phyloP scores from a whole-genome alignment of 371 early-diverging fungal genomes.

The Haplosporangium sp. region DNA sequence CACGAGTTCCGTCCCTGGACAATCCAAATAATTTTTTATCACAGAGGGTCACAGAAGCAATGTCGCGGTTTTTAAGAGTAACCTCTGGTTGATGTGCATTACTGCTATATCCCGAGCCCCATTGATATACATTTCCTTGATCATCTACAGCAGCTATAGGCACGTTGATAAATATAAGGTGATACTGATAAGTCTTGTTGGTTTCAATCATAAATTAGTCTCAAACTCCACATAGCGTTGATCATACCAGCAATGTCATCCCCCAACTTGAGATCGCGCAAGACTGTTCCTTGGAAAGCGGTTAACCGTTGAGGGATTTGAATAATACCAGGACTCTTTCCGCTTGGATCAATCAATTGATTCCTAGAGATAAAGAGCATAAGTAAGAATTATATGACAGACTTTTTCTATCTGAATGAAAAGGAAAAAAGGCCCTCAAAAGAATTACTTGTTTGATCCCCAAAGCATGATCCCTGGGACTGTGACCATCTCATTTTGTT shows the following conservation, averaged over 20 bases:
- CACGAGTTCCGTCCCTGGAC: conserved; percentile 32
- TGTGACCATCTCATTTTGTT: conserved; percentile 43
- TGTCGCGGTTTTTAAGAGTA: conserved; percentile 48
- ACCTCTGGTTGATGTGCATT: conserved; percentile 32
- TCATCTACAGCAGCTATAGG: conserved; percentile 54
- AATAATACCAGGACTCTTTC: conserved; percentile 43
- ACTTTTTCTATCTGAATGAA: not conserved
- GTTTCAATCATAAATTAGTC: not conserved
- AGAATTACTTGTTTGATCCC: conserved; percentile 56
- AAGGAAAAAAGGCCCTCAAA: not conserved
- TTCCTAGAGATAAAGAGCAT: conserved; percentile 19
- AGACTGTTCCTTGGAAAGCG: conserved; percentile 42
- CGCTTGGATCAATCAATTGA: conserved; percentile 45
- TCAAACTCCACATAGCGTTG: not conserved
- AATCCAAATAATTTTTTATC: conserved; percentile 39
- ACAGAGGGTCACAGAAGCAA: conserved; percentile 40
- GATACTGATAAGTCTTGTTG: not conserved
- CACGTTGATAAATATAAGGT: not conserved
- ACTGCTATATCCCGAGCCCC: conserved; percentile 52
- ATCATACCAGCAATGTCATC: conserved; percentile 53
- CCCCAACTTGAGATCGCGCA: conserved; percentile 54
- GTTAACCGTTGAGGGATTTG: conserved; percentile 48
- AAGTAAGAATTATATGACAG: not conserved
- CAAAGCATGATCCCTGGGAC: conserved; percentile 55
- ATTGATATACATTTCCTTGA: conserved; percentile 55